phyloP scores from a whole-genome alignment of 805 yeast genomes.

The Lipomyces oligophaga region DNA sequence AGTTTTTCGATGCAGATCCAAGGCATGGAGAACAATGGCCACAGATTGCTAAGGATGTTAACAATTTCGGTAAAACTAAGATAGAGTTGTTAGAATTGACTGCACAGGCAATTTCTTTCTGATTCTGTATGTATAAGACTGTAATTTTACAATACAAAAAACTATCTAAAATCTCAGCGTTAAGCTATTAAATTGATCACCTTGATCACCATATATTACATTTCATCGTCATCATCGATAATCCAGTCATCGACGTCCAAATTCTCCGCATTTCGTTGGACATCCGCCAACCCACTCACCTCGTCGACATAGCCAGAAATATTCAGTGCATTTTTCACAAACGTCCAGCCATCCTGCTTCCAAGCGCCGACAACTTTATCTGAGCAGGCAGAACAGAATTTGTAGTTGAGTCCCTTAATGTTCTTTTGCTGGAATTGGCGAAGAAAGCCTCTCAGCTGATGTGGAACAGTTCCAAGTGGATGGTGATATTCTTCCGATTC shows the following conservation, averaged over 20 bases:
- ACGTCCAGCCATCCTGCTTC: conserved; percentile 65
- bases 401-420: conserved; percentile 67
- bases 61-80: conserved; percentile 44
- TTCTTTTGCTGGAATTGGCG: conserved; percentile 60
- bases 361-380: conserved; percentile 51
- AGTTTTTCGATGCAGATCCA: conserved; percentile 50
- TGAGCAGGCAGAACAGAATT: conserved; percentile 86
- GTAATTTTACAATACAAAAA: too few relatives aligned
- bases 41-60: conserved; percentile 46
- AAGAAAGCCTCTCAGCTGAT: conserved; percentile 86
- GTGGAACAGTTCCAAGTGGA: conserved; percentile 71
- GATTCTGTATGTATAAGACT: too few relatives aligned
- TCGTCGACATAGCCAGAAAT: conserved; percentile 66
- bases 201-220: too few relatives aligned
- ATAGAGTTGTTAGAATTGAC: conserved; percentile 41
- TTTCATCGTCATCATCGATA: conserved; percentile 13
- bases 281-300: conserved; percentile 69
- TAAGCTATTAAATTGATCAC: too few relatives aligned
- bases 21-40: conserved; percentile 63
- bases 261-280: conserved; percentile 68
- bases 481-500: conserved; percentile 33
- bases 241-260: conserved; percentile 33
- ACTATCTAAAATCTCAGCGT: too few relatives aligned
- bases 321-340: conserved; percentile 66
- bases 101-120: not conserved